Base-by-base conservation (phyloP, 2,329 filamentous ascomycete genomes). In the Seiridium cupressi region DNA sequence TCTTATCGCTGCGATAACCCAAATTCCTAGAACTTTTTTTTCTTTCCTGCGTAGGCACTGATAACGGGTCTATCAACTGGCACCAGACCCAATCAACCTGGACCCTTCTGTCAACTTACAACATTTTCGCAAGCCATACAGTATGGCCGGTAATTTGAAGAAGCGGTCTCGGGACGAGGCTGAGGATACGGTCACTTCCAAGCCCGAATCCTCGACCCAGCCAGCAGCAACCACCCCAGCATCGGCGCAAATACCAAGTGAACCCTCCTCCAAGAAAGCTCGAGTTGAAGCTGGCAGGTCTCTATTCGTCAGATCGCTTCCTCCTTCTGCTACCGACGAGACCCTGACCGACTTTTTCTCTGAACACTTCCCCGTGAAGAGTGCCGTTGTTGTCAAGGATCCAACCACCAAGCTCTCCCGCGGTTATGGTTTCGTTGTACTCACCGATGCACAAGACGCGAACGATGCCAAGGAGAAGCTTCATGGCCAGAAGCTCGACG, bases 401-500 rank as follows among this genome's bases (percentile, higher is more conserved):
- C 87, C 90, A 13, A 82, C 88, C 65, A 96, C 93, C 2, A 97
- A 97, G 71, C 81, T 88, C 67, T 97, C 92, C 11, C 90, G 92
- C 72, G 94, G 95, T 18, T 99, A 93, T 74, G 95, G 95, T 57
- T 99, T 99, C 76, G 94, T 99, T 60, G 98, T 95, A 2, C 95
- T 99, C 70, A 92, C 93, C 68, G 95, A 99, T 72, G 85, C 90
- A 36, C 93, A 97, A 65, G 95, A 99, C 79, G 93, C 94, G 10
- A 80, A 88, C 65, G 85, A 89, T 64, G 96, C 95, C 18, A 85
- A 91, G 71, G 85, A 89, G 60, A 90, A 96, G 73, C 85, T 97
- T 70, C 87, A 97, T 74, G 91, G 91, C 63, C 83, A 89, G 51
- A 78, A 86, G 34, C 85, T 97, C 67, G 86, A 93, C 55, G 94